Percentiles rank a stretch among this genome's conserved stretches.
These are phyloP conservation scores for Sextonia rubra DNA, from an alignment of 164 flowering plant genomes.

Conservation along the genomic window DNA sequence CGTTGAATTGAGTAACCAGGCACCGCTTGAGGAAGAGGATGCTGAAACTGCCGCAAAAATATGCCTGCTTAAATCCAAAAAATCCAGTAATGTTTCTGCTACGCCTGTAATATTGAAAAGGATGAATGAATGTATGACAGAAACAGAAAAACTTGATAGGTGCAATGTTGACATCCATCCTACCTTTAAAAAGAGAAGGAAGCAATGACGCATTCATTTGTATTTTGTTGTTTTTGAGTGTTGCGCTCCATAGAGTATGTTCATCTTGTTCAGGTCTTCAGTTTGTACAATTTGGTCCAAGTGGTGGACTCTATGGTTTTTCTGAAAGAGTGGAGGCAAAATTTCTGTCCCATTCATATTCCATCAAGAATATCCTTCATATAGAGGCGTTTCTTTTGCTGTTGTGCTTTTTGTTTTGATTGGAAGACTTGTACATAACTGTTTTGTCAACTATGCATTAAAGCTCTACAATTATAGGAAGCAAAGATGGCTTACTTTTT, in stretches of 20 bases:
- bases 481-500: no score
- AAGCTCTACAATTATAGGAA: no score
- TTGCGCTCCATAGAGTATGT: neutral
- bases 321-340: no score
- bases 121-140: slow-evolving; percentile 55
- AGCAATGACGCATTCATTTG: slow-evolving; percentile 21
- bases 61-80: slow-evolving; percentile 41
- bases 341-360: no score
- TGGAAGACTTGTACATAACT: no score
- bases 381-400: no score
- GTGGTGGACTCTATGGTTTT: no score
- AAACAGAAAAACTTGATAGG: slow-evolving; percentile 47
- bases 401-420: no score
- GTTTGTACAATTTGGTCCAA: neutral
- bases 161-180: slow-evolving; percentile 40
- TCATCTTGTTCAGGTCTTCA: neutral
- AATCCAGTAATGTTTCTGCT: slow-evolving; percentile 43
- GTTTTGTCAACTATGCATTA: no score
- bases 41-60: slow-evolving; percentile 33
- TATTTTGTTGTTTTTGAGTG: neutral
- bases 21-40: slow-evolving; percentile 22
- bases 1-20: slow-evolving; percentile 7
- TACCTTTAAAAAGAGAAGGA: slow-evolving; percentile 56
- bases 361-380: no score
- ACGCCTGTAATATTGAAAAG: slow-evolving; percentile 50